phyloP scores from a whole-genome alignment of 768 basidiomycete genomes.

The Naematelia encephala region DNA sequence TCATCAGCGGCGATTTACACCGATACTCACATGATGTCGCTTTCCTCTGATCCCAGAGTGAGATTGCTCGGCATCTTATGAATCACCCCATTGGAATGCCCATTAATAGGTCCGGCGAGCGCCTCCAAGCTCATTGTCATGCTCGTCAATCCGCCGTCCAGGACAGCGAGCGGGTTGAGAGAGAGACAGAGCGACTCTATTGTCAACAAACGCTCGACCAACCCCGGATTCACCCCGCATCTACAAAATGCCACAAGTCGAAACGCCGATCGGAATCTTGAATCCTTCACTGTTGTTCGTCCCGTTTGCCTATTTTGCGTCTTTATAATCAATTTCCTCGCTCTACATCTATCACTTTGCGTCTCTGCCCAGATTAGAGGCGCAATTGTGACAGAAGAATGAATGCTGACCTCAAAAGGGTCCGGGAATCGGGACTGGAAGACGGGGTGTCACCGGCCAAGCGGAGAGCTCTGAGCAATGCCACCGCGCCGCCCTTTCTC shows the following conservation, averaged over 20 bases:
- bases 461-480: slow-evolving; percentile 19
- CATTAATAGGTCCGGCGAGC: slow-evolving; percentile 7
- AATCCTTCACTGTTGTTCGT: not conserved
- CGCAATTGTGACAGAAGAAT: slow-evolving; percentile 13
- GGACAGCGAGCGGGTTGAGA: slow-evolving; percentile 9
- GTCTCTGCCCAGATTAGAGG: not conserved
- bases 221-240: slow-evolving; percentile 1
- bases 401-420: slow-evolving; percentile 46
- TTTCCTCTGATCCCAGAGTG: slow-evolving; percentile 30
- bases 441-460: slow-evolving; percentile 28
- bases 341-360: slow-evolving; percentile 5
- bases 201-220: slow-evolving; percentile 12
- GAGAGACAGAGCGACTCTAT: not conserved
- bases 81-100: slow-evolving; percentile 8
- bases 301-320: not conserved
- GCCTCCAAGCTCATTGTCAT: not conserved
- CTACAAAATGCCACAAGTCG: slow-evolving; percentile 15
- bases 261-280: slow-evolving; percentile 15
- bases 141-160: not conserved
- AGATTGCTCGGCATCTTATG: slow-evolving; percentile 34
- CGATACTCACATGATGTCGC: slow-evolving; percentile 33
- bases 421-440: slow-evolving; percentile 34
- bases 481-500: slow-evolving; percentile 10
- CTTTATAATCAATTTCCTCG: not conserved
- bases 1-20: not conserved